Evolutionary conservation across 163 green algal species (phyloP).

Genomic region (Scenedesmus sp.): DNA sequence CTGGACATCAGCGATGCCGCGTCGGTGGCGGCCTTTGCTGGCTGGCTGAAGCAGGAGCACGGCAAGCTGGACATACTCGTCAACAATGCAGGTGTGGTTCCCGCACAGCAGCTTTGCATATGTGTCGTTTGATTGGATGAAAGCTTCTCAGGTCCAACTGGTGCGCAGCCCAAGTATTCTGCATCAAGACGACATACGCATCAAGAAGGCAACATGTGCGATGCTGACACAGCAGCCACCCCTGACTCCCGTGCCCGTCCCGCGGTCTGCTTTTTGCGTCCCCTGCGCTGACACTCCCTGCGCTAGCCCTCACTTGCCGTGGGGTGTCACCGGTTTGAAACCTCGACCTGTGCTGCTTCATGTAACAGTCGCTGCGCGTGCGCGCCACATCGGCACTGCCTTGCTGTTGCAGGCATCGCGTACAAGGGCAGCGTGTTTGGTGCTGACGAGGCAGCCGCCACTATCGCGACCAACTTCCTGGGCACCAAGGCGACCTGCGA

Average conservation of each 20-base stretch:
- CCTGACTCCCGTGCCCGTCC: too few species aligned
- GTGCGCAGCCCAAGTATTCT: too few species aligned
- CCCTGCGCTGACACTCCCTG: too few species aligned
- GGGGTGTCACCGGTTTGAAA: too few species aligned
- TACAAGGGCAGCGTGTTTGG: slow-evolving; percentile 83
- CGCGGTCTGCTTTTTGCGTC: too few species aligned
- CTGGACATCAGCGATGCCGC: slow-evolving; percentile 32
- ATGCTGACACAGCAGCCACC: not conserved
- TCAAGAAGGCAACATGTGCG: not conserved
- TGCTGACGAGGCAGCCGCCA: slow-evolving; percentile 70
- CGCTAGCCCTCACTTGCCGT: too few species aligned
- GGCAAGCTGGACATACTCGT: slow-evolving; percentile 51
- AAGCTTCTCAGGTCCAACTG: too few species aligned
- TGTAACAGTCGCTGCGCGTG: too few species aligned
- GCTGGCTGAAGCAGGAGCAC: slow-evolving; percentile 24
- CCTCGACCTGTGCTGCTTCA: too few species aligned
- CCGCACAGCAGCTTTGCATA: not conserved
- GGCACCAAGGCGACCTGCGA: slow-evolving; percentile 69
- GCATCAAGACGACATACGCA: too few species aligned
- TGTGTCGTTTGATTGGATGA: not conserved
- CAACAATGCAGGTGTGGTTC: slow-evolving; percentile 51
- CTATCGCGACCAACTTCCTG: slow-evolving; percentile 74
- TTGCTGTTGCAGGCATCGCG: slow-evolving; percentile 70
- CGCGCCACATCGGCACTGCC: too few species aligned
- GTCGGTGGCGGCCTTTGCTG: slow-evolving; percentile 26